Evolutionary conservation across 345 rosid genomes (phyloP).

Genomic region (Pelargonium nanum): DNA sequence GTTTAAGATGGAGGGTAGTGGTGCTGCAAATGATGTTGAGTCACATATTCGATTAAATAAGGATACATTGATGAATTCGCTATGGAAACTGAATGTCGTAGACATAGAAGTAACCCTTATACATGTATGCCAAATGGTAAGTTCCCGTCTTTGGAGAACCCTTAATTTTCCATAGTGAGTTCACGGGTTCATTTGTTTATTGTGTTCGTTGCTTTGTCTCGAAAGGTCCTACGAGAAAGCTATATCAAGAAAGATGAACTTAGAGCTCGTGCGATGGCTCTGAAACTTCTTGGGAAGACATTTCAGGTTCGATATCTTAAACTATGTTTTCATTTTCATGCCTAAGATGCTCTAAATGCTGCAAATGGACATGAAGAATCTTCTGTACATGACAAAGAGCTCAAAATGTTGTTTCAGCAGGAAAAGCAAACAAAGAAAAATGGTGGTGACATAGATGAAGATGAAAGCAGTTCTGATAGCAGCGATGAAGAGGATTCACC

Average conservation of each 20-base stretch:
- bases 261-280: constrained; percentile 58
- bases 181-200: not conserved
- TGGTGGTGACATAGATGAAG: constrained; percentile 40
- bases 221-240: constrained; percentile 60
- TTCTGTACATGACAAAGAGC: too few relatives aligned
- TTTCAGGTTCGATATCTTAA: constrained; percentile 50
- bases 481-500: constrained; percentile 63
- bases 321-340: constrained; percentile 7
- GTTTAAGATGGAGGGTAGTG: constrained; percentile 48
- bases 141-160: not conserved
- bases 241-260: constrained; percentile 62
- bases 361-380: too few relatives aligned
- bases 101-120: constrained; percentile 72
- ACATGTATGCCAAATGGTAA: constrained; percentile 83
- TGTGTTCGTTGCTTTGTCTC: not conserved
- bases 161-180: too few relatives aligned
- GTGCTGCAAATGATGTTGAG: constrained; percentile 52
- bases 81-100: constrained; percentile 88
- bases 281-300: constrained; percentile 67
- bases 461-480: constrained; percentile 54
- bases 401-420: constrained; percentile 19
- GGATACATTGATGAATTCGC: constrained; percentile 66
- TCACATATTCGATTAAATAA: constrained; percentile 58
- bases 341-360: not conserved
- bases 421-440: constrained; percentile 48